A percentile compares a stretch with the other conserved stretches of the same genome.
These are phyloP conservation scores for Phlebiopsis gigantea DNA, from an alignment of 768 basidiomycete species.

Conservation along the genomic window DNA sequence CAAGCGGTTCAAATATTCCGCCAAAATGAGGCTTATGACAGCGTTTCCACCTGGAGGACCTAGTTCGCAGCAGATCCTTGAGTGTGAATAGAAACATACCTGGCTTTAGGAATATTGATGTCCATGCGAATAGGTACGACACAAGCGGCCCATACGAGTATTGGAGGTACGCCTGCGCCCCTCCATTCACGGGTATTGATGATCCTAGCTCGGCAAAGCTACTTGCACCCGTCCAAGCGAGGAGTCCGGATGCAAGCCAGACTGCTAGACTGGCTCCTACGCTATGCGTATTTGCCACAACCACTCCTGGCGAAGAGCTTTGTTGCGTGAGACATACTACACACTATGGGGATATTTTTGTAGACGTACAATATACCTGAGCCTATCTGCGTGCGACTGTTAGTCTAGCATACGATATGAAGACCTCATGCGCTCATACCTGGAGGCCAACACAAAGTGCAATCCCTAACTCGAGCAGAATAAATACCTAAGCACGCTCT, in stretches of 20 bases:
- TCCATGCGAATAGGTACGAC: constrained; percentile 94
- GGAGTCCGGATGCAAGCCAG: constrained; percentile 77
- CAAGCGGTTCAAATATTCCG: constrained; percentile 89
- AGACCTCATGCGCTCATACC: constrained; percentile 34
- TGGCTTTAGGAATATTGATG: constrained; percentile 84
- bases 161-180: constrained; percentile 75
- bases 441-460: constrained; percentile 81
- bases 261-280: constrained; percentile 86
- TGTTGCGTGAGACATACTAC: not conserved
- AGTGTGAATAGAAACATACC: constrained; percentile 33
- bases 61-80: no score
- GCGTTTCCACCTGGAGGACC: constrained; percentile 58
- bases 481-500: not conserved
- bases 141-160: constrained; percentile 85
- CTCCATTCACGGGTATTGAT: constrained; percentile 71
- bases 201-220: constrained; percentile 91
- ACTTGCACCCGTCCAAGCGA: constrained; percentile 95
- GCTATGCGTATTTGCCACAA: constrained; percentile 83
- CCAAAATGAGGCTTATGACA: constrained; percentile 84
- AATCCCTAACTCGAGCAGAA: constrained; percentile 46
- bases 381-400: constrained; percentile 51
- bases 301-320: constrained; percentile 89
- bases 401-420: not conserved
- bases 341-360: not conserved
- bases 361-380: constrained; percentile 84